Percentiles rank a stretch among this genome's conserved stretches.
Evolutionary conservation across 768 basidiomycete genomes (phyloP).

Genomic region (Termitomyces bulborhizus): DNA sequence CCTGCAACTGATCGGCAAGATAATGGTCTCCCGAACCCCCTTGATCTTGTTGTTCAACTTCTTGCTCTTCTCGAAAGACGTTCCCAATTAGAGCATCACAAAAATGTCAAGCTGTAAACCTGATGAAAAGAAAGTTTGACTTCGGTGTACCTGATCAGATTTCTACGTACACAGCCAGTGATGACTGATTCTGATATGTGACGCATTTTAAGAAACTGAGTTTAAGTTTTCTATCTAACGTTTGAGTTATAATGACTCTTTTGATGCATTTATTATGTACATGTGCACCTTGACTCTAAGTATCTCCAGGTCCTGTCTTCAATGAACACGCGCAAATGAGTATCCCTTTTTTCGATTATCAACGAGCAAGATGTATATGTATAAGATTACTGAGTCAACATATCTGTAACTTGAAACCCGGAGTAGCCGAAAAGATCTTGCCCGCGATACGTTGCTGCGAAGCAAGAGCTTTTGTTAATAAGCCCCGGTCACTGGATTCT

Average conservation of each 20-base stretch:
- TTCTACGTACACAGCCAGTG: neutral
- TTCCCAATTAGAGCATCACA: neutral
- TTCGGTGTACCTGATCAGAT: neutral
- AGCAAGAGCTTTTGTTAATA: neutral
- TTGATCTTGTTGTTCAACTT: too few species aligned
- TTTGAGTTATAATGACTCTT: neutral
- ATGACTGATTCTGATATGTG: neutral
- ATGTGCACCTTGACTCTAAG: neutral
- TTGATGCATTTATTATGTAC: neutral
- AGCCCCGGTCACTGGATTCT: conserved; percentile 5
- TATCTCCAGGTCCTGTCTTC: neutral
- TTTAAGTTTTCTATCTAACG: neutral
- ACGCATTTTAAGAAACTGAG: neutral
- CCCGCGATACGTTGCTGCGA: neutral
- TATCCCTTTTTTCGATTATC: neutral
- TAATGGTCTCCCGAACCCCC: neutral
- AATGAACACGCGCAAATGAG: neutral
- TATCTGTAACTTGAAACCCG: neutral
- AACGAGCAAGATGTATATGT: neutral
- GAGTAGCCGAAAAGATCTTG: neutral
- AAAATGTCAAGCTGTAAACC: neutral
- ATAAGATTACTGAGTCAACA: neutral
- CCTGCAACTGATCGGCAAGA: neutral
- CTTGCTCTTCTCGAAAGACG: neutral
- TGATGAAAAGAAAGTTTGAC: neutral